Evolutionary conservation across 306 rosid genomes (phyloP).

Genomic region (Purshia tridentata): DNA sequence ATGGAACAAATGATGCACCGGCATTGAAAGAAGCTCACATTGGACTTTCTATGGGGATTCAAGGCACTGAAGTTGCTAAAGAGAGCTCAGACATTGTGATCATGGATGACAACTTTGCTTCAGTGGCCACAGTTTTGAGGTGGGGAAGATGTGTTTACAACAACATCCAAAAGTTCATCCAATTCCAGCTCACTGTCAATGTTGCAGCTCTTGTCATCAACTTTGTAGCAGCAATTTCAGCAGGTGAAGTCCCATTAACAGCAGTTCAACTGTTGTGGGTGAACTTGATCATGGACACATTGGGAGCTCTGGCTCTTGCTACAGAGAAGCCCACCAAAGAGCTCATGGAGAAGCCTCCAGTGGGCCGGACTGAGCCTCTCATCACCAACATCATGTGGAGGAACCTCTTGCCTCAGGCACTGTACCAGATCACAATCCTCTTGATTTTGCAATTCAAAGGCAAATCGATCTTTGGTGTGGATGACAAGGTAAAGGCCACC

Average conservation of each 20-base stretch:
- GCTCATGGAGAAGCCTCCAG: constrained; percentile 30
- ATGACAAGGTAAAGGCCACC: constrained; percentile 33
- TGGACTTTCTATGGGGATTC: constrained; percentile 45
- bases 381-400: constrained; percentile 48
- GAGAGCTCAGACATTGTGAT: constrained; percentile 37
- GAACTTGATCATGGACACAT: constrained; percentile 37
- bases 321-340: constrained; percentile 35
- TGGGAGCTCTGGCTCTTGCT: constrained; percentile 41
- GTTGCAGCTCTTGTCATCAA: constrained; percentile 34
- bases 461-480: constrained; percentile 22
- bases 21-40: constrained; percentile 40
- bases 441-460: constrained; percentile 31
- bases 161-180: constrained; percentile 44
- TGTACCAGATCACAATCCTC: constrained; percentile 31
- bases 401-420: constrained; percentile 32
- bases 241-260: constrained; percentile 33
- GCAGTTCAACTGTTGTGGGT: constrained; percentile 39
- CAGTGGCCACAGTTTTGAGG: constrained; percentile 28
- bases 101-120: constrained; percentile 40
- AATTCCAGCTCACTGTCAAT: constrained; percentile 38
- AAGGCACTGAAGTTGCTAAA: constrained; percentile 38
- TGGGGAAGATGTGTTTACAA: constrained; percentile 48
- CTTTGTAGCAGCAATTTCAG: constrained; percentile 37
- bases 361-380: constrained; percentile 36
- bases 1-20: constrained; percentile 35